Conservation (phyloP, 371 early-diverging fungal genomes). For the Umbelopsis sp. region DNA sequence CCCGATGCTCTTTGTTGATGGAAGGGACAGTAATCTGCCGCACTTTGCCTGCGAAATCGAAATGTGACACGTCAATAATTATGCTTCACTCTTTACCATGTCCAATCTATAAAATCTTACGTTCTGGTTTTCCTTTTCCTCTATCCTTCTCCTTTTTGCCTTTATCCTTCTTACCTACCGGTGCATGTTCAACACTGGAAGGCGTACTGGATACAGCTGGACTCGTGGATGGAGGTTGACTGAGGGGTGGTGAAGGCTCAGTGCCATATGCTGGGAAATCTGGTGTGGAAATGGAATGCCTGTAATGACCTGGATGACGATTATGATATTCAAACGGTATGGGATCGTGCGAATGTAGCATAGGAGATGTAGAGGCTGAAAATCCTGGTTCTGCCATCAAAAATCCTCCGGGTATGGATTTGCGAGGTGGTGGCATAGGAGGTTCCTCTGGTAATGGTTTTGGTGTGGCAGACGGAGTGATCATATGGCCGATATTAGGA, state of each 20-base stretch:
- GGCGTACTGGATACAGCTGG: background rate
- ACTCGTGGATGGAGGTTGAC: background rate
- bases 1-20: slow-evolving; percentile 46
- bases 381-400: slow-evolving; percentile 14
- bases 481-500: background rate
- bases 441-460: slow-evolving; percentile 36
- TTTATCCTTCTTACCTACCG: slow-evolving; percentile 20
- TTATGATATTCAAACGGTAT: background rate
- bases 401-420: slow-evolving; percentile 19
- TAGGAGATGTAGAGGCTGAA: background rate
- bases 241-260: slow-evolving; percentile 12
- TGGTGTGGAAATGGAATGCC: slow-evolving; percentile 3
- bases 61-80: background rate
- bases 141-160: slow-evolving; percentile 19
- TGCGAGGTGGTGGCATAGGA: slow-evolving; percentile 31
- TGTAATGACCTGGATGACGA: background rate
- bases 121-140: slow-evolving; percentile 19
- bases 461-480: slow-evolving; percentile 16
- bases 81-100: background rate
- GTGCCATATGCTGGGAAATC: background rate
- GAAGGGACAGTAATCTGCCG: slow-evolving; percentile 55
- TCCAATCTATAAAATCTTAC: background rate
- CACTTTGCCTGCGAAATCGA: slow-evolving; percentile 22
- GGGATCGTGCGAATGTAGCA: background rate
- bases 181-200: background rate